phyloP scores from a whole-genome alignment of 306 rosid genomes.

The Vicia villosa region DNA sequence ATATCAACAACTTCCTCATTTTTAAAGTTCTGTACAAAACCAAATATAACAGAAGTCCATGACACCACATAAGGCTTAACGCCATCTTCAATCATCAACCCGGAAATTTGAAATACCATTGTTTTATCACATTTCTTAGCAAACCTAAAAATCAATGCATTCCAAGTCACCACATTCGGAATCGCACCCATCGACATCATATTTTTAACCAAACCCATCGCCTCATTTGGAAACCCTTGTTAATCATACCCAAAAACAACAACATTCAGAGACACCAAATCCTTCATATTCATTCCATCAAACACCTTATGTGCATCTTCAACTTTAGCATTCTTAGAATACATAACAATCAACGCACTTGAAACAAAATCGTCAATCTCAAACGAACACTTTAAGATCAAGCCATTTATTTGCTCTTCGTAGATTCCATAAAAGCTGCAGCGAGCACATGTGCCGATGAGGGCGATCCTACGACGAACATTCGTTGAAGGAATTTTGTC shows the following conservation, averaged over 20 bases:
- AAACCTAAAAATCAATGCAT: constrained; percentile 70
- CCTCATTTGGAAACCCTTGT: constrained; percentile 58
- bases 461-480: no score
- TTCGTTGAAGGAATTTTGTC: no score
- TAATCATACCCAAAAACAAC: constrained; percentile 74
- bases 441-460: no score
- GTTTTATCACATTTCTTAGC: constrained; percentile 62
- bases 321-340: constrained; percentile 55
- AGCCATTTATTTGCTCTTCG: no score
- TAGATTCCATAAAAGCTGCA: no score
- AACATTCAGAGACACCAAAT: constrained; percentile 80
- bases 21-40: constrained; percentile 72
- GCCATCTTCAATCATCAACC: constrained; percentile 51
- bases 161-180: constrained; percentile 84
- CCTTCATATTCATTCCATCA: constrained; percentile 63
- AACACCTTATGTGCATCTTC: constrained; percentile 59
- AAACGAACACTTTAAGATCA: no score
- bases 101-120: constrained; percentile 56
- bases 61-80: constrained; percentile 79
- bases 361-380: no score
- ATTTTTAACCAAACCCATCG: constrained; percentile 54
- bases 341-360: no score
- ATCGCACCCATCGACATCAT: constrained; percentile 48
- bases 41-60: constrained; percentile 84
- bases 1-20: constrained; percentile 58